These are phyloP conservation scores for Penicillium daleae DNA, from an alignment of 495 filamentous ascomycete species.

Conservation along the genomic window DNA sequence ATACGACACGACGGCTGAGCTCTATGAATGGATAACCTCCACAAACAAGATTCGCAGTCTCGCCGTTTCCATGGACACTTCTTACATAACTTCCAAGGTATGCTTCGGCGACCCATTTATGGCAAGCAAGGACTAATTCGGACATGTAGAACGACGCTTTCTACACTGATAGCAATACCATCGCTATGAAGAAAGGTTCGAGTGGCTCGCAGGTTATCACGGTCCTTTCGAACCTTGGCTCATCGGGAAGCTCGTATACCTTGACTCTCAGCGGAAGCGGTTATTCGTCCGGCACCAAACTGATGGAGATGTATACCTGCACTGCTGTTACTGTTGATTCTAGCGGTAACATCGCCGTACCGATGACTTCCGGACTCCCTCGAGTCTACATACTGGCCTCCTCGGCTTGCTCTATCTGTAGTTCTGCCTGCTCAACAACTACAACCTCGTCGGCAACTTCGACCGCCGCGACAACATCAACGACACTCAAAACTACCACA, in stretches of 20 bases:
- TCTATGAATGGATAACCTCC: slow-evolving; percentile 63
- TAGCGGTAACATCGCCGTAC: slow-evolving; percentile 30
- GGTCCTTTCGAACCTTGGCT: slow-evolving; percentile 60
- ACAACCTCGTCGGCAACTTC: slow-evolving; percentile 3
- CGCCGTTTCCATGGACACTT: slow-evolving; percentile 50
- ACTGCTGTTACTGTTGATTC: slow-evolving; percentile 33
- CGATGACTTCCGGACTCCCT: slow-evolving; percentile 33
- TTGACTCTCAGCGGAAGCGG: slow-evolving; percentile 46
- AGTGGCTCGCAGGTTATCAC: slow-evolving; percentile 54
- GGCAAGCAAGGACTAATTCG: not conserved
- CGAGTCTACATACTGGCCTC: slow-evolving; percentile 30
- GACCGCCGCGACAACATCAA: slow-evolving; percentile 11
- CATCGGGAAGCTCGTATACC: slow-evolving; percentile 43
- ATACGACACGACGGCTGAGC: slow-evolving; percentile 60
- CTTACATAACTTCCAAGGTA: slow-evolving; percentile 54
- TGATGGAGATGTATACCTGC: slow-evolving; percentile 34
- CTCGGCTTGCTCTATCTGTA: slow-evolving; percentile 27
- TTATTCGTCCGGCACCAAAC: slow-evolving; percentile 27
- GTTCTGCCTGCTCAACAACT: slow-evolving; percentile 10
- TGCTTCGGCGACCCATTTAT: not conserved
- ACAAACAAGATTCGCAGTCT: slow-evolving; percentile 64
- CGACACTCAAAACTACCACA: slow-evolving; percentile 31
- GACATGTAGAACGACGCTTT: slow-evolving; percentile 39
- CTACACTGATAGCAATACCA: slow-evolving; percentile 55
- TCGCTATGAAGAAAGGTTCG: slow-evolving; percentile 66